Percentiles rank a stretch among this genome's conserved stretches.
Conservation (phyloP, 495 filamentous ascomycete genomes). For the Aspergillus sclerotioniger region DNA sequence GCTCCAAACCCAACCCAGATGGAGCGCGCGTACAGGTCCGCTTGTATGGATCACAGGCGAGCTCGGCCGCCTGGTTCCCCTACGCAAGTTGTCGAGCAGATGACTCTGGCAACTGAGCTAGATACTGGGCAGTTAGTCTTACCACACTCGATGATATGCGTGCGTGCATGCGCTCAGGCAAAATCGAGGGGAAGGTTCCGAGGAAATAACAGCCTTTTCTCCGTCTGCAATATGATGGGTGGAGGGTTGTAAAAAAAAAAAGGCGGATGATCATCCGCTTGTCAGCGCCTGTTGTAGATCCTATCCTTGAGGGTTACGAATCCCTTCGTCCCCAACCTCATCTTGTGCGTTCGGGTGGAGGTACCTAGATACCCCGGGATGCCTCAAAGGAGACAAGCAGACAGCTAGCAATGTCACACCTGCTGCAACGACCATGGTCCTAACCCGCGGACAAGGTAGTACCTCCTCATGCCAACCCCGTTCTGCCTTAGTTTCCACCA, state of each 20-base stretch:
- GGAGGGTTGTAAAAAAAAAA: neutral
- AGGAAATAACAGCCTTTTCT: conserved; percentile 15
- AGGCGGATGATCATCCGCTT: conserved; percentile 20
- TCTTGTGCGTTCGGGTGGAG: neutral
- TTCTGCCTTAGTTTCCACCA: conserved; percentile 7
- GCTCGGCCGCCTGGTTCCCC: neutral
- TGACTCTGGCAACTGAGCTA: neutral
- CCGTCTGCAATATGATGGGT: conserved; percentile 5
- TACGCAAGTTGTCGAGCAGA: neutral
- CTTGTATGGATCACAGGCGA: neutral
- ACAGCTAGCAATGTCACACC: no score
- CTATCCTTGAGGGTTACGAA: conserved; percentile 4
- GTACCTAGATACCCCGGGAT: neutral
- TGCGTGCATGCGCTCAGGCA: neutral
- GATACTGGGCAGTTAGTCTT: neutral
- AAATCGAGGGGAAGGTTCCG: conserved; percentile 5
- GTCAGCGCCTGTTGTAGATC: conserved; percentile 16
- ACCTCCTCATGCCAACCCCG: neutral
- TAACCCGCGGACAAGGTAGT: neutral
- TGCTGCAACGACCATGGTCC: neutral
- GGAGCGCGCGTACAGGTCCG: neutral
- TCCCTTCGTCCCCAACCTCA: neutral
- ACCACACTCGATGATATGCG: no score
- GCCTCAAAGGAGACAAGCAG: neutral
- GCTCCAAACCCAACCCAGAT: conserved; percentile 10